Evolutionary conservation across 345 rosid species (phyloP), one percentile per base, ranked within the genome.

Genomic region (Passiflora organensis): DNA sequence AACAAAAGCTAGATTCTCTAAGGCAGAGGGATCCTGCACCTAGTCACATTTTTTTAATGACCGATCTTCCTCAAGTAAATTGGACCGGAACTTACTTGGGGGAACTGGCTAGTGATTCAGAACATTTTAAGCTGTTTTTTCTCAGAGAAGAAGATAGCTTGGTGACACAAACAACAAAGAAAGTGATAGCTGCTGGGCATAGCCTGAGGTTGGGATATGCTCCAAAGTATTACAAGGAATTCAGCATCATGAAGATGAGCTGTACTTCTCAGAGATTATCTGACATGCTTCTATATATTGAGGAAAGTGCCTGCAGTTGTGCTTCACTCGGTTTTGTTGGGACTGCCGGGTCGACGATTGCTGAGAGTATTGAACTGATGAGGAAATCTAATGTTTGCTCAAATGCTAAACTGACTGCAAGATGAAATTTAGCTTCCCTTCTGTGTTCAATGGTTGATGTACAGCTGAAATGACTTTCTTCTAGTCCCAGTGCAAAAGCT

Each of bases 311-410:
- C 49, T 86, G 99, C 74, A 87, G 96, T 63, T 93, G 95, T 58
- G 96, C 96, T n/a, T 71, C 97, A n/a, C 81, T 89, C 4, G 99
- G 96, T 49, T 89, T 87, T 22, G 79, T 89, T 58, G 96, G 96
- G 57, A 89, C 99, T 39, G 76, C 87, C 13, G 99, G 96, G 44
- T 89, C 96, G 15, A 89, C 99, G 6, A 85, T 93, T 68, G 97
- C 91, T 1, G 91, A 82, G 32, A 86, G 77, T 70, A 67, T 89
- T 65, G 91, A 78, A 75, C 66, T 67, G 66, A 80, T 83, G 87
- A 79, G 96, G 74, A 93, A 83, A 65, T 71, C 25, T 17, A 66
- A 69, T 52, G 73, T 63, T 32, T 86, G 96, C 62, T 64, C 72
- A 50, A 21, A 46, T 39, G 39, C 1, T 53, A 60, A 37, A 19